Base-by-base conservation (phyloP, 306 rosid species). In the Prunus kanzakura region DNA sequence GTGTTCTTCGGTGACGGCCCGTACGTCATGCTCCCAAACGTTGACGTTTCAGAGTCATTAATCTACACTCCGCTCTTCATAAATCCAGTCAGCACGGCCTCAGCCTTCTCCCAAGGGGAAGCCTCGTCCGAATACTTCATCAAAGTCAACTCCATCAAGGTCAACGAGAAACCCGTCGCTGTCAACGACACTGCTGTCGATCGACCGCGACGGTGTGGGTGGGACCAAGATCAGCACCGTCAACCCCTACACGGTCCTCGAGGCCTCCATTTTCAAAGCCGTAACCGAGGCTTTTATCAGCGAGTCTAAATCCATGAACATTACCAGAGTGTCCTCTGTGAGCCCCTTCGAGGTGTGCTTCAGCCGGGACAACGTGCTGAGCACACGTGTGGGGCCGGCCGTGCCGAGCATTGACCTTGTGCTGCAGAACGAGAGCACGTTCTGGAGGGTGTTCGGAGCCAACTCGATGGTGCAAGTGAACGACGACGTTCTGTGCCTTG, bases 221-320 rank as follows among this genome's bases (percentile, higher is more conserved):
- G 98, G 98, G 38, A 87, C 97, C 1, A 91, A 89, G 81, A 84
- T 93, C 12, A 93, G 98, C 77, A 85, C 93, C 0, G 90, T 89
- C 35, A 62, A 87, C 25, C 89, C 92, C 10, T 89, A 91, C 92
- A 86, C 92, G 0, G 87, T 85, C 16, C 67, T 93, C 22, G 89
- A 91, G 61, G 78, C 55, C 4, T 88, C 93, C 0, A 88, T 93
- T 7, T 88, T 60, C 84, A 84, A 80, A 56, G 91, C 96, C 0
- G 64, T 93, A 38, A 86, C 88, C 0, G 54, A 74, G 16, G 85
- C 83, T 13, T 91, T 82, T 4, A 32, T 87, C 3, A 78, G 27
- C 0, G 95, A 63, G 0, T 35, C 88, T 0, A 84, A 86, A 8
- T 72, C 78, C 4, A 68, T 76, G 69, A 93, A 93, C 71, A 64